Conservation (phyloP, 371 early-diverging fungal genomes). For the Haplosporangium sp. region DNA sequence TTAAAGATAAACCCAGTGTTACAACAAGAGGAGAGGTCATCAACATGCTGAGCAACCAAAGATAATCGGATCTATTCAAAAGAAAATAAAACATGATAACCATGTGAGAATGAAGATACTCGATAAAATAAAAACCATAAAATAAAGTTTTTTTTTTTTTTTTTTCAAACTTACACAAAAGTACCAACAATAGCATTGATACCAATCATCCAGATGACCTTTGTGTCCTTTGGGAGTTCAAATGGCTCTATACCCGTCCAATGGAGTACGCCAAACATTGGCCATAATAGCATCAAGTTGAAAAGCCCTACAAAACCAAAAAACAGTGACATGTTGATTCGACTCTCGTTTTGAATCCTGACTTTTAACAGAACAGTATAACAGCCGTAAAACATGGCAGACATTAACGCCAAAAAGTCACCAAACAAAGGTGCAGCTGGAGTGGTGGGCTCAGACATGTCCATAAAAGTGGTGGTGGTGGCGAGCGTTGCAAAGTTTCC, state of each 20-base stretch:
- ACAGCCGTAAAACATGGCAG: conserved; percentile 84
- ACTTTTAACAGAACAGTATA: conserved; percentile 82
- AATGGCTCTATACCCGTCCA: conserved; percentile 74
- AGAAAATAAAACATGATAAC: background rate
- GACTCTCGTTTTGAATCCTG: conserved; percentile 76
- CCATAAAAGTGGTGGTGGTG: conserved; percentile 5
- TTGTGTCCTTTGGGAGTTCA: conserved; percentile 65
- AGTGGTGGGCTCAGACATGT: conserved; percentile 7
- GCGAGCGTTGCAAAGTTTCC: conserved; percentile 5
- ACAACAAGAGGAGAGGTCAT: conserved; percentile 88
- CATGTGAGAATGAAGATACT: background rate
- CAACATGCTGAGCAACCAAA: conserved; percentile 84
- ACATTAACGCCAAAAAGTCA: conserved; percentile 75
- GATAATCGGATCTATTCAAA: conserved; percentile 71
- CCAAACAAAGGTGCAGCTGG: conserved; percentile 66
- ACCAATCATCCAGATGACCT: conserved; percentile 70
- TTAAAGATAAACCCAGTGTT: conserved; percentile 81
- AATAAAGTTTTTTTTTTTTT: background rate
- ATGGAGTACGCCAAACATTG: conserved; percentile 73
- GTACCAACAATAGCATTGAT: conserved; percentile 85
- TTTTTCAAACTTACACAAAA: conserved; percentile 62
- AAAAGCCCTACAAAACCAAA: conserved; percentile 86
- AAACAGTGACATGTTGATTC: conserved; percentile 82
- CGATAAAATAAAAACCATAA: background rate
- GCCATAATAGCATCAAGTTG: conserved; percentile 78